phyloP scores from a whole-genome alignment of 805 yeast genomes.

The Ogataea haglerorum region DNA sequence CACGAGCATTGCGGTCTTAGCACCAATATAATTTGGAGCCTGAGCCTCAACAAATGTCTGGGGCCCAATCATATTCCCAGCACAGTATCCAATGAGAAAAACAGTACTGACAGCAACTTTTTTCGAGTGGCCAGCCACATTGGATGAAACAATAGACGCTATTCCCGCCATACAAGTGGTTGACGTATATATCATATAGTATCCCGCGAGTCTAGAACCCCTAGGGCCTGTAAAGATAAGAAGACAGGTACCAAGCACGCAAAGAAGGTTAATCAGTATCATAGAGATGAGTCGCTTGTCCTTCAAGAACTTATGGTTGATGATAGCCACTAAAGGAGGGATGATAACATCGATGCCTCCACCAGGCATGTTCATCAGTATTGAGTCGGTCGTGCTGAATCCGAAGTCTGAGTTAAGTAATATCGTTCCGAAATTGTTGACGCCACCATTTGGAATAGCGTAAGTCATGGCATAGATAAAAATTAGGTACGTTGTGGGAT shows the following conservation, averaged over 20 bases:
- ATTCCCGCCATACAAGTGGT: slow-evolving; percentile 1
- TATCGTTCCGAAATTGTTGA: slow-evolving; percentile 38
- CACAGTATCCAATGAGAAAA: slow-evolving; percentile 52
- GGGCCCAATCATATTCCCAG: slow-evolving; percentile 65
- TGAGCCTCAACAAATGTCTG: slow-evolving; percentile 54
- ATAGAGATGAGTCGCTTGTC: background rate
- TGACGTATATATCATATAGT: slow-evolving; percentile 1
- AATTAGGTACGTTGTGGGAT: slow-evolving; percentile 46
- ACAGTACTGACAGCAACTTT: slow-evolving; percentile 53
- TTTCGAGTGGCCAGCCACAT: slow-evolving; percentile 54
- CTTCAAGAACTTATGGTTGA: slow-evolving; percentile 1
- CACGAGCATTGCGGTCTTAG: slow-evolving; percentile 49
- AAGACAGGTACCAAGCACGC: slow-evolving; percentile 27
- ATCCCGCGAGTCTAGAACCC: slow-evolving; percentile 2
- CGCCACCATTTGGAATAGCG: slow-evolving; percentile 53
- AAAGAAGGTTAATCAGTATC: slow-evolving; percentile 1
- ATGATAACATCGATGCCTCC: slow-evolving; percentile 29
- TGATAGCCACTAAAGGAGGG: slow-evolving; percentile 31
- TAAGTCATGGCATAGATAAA: slow-evolving; percentile 42
- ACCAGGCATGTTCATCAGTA: slow-evolving; percentile 36
- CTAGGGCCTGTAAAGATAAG: slow-evolving; percentile 11
- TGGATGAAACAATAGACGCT: slow-evolving; percentile 6
- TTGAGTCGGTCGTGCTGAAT: slow-evolving; percentile 26
- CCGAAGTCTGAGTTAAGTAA: slow-evolving; percentile 33
- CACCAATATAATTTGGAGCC: slow-evolving; percentile 52